These are phyloP conservation scores for Gardenia jasminoides DNA, from an alignment of 257 asterid species.

Conservation along the genomic window DNA sequence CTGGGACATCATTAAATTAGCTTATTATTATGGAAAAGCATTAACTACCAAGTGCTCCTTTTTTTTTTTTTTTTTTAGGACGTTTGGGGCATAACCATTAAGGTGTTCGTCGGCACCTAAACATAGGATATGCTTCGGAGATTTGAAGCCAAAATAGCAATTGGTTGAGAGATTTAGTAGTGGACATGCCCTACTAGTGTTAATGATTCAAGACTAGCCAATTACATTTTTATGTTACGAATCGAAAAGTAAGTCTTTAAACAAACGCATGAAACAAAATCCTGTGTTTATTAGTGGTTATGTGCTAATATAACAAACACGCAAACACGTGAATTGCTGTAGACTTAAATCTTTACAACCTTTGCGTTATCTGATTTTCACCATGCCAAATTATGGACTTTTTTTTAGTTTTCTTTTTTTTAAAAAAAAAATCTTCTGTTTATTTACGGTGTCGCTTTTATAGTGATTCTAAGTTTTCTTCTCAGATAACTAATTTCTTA, in stretches of 20 bases:
- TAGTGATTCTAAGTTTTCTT: background rate
- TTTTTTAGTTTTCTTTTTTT: background rate
- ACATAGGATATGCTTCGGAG: too few relatives aligned
- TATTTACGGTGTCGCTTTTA: background rate
- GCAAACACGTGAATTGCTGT: background rate
- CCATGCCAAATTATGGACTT: background rate
- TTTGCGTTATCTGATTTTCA: too few relatives aligned
- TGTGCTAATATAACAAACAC: background rate
- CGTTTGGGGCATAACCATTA: background rate
- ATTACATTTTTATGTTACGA: background rate
- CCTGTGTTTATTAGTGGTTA: background rate
- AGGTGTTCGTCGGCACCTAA: background rate
- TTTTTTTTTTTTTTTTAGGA: background rate
- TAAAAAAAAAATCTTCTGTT: background rate
- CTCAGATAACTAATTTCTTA: background rate
- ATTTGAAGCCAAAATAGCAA: too few relatives aligned
- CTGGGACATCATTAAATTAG: background rate
- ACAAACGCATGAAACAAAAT: background rate
- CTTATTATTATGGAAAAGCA: background rate
- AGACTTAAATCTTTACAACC: background rate
- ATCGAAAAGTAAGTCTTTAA: too few relatives aligned
- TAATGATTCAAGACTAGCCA: background rate
- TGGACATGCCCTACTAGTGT: background rate
- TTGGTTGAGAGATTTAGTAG: too few relatives aligned
- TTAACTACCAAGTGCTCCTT: background rate